Base-by-base conservation (phyloP, 257 asterid species). In the Solanum paucissectum region DNA sequence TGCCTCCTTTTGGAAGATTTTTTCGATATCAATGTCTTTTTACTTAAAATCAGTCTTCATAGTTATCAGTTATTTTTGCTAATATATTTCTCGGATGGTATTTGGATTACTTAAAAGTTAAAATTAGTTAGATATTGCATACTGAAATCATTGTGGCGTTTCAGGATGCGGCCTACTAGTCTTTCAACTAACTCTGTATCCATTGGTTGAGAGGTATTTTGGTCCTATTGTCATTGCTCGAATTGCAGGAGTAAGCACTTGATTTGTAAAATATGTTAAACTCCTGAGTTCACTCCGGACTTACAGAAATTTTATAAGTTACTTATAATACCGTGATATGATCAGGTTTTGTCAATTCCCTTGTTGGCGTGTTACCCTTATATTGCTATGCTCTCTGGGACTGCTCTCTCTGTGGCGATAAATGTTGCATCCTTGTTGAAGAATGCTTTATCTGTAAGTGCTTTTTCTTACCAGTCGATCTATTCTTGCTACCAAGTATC, bases 91-190 rank as follows among this genome's bases (percentile, higher is more conserved):
- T 34, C 2, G 29, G 6, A 74, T 74, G 52, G 20, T 74, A 33
- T 36, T 74, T 36, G 52, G 52, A 44, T 44, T 44, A 44, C 52
- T 44, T 44, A 44, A 12, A 44, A 44, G 52, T 44, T 44, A 44
- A 44, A 44, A 44, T 44, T 44, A 12, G 52, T 44, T 44, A 44
- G 52, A 21, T 33, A 29, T 55, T 86, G 10, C 64, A 10, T 83
- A 21, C 46, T 71, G 37, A 83, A 40, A 10, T 55, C 14, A 86
- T 68, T 16, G 74, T 83, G 25, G 52, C 58, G 74, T 32, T 91
- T 89, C 94, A 95, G 99, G 99, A 44, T 90, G 90, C 84, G 96
- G 97, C 14, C 93, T 96, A 93, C 86, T 96, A 74, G 32, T 94
- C 89, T 94, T 92, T 92, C 98, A 96, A 92, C 94, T 95, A 60